A percentile compares a stretch with the other conserved stretches of the same genome.
These are phyloP conservation scores for Chimonanthus praecox DNA, from an alignment of 164 flowering plant genomes.

Conservation along the genomic window DNA sequence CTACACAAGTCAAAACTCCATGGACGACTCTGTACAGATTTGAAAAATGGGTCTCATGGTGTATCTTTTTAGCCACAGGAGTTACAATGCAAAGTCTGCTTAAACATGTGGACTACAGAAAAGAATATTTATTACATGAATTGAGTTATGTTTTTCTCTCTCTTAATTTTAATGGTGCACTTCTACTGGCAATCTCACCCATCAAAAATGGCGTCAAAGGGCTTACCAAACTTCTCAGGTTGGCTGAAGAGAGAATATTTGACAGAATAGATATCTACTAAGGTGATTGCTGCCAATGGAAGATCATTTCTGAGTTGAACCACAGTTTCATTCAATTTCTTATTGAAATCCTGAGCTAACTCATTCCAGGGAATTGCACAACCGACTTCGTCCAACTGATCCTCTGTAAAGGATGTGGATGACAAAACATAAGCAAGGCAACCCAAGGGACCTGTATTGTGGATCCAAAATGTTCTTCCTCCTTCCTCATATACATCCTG, in stretches of 20 bases:
- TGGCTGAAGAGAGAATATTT: slow-evolving; percentile 44
- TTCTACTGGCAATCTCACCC: too few relatives aligned
- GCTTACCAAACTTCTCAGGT: slow-evolving; percentile 35
- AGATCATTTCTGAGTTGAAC: slow-evolving; percentile 32
- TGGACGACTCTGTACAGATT: too few relatives aligned
- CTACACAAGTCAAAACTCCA: too few relatives aligned
- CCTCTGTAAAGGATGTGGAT: slow-evolving; percentile 15
- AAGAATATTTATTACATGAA: too few relatives aligned
- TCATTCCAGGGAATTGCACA: slow-evolving; percentile 41
- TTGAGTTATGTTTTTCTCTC: too few relatives aligned
- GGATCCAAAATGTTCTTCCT: slow-evolving; percentile 54
- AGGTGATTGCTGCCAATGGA: slow-evolving; percentile 40
- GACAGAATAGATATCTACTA: slow-evolving; percentile 46
- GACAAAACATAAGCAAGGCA: slow-evolving; percentile 45
- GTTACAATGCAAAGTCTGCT: too few relatives aligned
- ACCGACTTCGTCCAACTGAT: slow-evolving; percentile 35
- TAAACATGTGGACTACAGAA: too few relatives aligned
- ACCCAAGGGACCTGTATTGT: slow-evolving; percentile 60
- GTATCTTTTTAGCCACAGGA: too few relatives aligned
- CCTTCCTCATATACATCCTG: slow-evolving; percentile 38
- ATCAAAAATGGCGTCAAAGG: not conserved
- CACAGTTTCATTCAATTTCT: slow-evolving; percentile 30
- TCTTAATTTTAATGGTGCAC: too few relatives aligned
- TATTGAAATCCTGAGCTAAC: slow-evolving; percentile 42
- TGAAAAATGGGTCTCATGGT: too few relatives aligned